Evolutionary conservation across 2,329 filamentous ascomycete species (phyloP), one percentile per base, ranked within the genome.

Genomic region (Aureobasidium sp.): DNA sequence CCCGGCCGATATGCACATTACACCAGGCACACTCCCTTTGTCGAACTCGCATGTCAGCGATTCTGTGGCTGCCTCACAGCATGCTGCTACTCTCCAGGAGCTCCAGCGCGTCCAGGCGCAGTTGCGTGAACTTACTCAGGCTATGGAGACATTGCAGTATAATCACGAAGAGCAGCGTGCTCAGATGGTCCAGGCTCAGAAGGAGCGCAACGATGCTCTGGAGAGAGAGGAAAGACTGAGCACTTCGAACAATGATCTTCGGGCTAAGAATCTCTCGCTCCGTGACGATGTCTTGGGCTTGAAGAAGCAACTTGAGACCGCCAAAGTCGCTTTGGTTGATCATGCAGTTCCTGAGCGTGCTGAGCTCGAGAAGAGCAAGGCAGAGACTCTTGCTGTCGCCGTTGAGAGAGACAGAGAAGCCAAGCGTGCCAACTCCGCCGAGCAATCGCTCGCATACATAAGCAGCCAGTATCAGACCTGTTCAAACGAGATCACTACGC

Each of bases 401-500:
- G 50, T 51, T 7, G 69, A 70, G 46, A 66, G 69, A 6, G 50
- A 57, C 3, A 69, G 70, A 46, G 65, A 71, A 6, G 66, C 71
- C 10, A 69, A 69, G 41, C 67, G 70, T 8, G 70, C 76, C 13
- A 64, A 70, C 36, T 65, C 71, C 1, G 73, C 81, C 32, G 76
- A 75, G 15, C 82, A 85, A 4, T 74, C 80, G 82, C 85, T 1
- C 89, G 85, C 67, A 75, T 79, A 13, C 80, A 83, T 59, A 77
- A 78, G 4, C 75, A 80, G 10, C 89, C 75, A 80, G 10, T 89
- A 88, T 67, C 86, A 87, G 67, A 76, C 81, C 26, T 80, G 82
- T 0, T 84, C 82, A 9, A 77, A 78, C 36, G 71, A 76, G 1
- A 79, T 78, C 2, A 74, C 75, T 15, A 75, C 77, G 17, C 72